Evolutionary conservation across 116 monocot genomes (phyloP), one percentile per base, ranked within the genome.

Genomic region (Cymodocea nodosa): DNA sequence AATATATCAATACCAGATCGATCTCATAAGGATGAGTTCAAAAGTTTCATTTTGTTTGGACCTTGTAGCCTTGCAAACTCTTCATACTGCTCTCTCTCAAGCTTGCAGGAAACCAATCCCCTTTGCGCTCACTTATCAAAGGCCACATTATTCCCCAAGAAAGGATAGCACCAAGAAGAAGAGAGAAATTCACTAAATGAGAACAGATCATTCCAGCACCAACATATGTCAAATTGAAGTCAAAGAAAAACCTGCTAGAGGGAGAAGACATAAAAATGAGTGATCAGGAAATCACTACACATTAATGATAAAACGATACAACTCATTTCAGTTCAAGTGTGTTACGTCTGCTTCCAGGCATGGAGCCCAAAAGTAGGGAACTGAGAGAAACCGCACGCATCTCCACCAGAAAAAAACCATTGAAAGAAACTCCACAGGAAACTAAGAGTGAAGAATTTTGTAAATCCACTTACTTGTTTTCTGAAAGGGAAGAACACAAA

Each of bases 391-490:
- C 95, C 95, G 59, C 95, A 90, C 2, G 20, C 59, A 22, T 85
- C 87, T 67, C 87, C 95, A 4, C 84, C 94, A 4, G 94, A 77
- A 66, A 65, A 90, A 70, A 95, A 95, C 90, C 90, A 95, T 68
- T 90, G 83, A 72, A 87, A 90, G 69, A 90, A 87, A 61, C 95
- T 85, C 95, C 95, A 95, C 16, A 95, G 19, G 66, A 95, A 95
- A 60, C 90, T 95, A 7, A 87, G 16, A n/a, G 72, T 52, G 62
- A 90, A 95, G 66, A 75, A 90, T 54, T 76, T 81, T 55, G 72
- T 61, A 70, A 95, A 89, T 2, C 84, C 84, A 17, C 51, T 66
- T 5, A 94, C 84, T 49, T 94, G 94, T 23, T 84, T 78, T 71
- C 94, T 94, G 56, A 44, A 70, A 9, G 18, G 25, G 53, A 35